A percentile compares a stretch with the other conserved stretches of the same genome.
phyloP scores from a whole-genome alignment of 306 rosid genomes.

The Vigna trinervia region DNA sequence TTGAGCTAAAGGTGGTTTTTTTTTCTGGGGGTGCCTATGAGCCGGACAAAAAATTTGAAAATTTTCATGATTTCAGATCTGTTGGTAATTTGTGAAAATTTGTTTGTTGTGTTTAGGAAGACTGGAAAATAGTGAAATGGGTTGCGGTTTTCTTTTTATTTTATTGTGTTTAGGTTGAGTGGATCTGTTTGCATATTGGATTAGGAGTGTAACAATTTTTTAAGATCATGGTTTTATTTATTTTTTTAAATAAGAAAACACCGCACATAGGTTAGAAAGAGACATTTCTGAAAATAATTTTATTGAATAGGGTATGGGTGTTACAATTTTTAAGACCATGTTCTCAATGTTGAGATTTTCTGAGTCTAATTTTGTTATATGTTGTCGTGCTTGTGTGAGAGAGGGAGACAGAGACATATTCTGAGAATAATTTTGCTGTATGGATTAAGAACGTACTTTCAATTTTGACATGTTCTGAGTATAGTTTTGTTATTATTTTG shows the following conservation, averaged over 20 bases:
- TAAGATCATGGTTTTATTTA: not conserved
- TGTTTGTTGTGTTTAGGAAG: constrained; percentile 8
- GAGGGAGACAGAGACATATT: not conserved
- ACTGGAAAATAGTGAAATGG: constrained; percentile 14
- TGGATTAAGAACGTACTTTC: not conserved
- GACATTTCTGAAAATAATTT: not conserved
- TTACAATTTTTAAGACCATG: not conserved
- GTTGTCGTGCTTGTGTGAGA: too few relatives aligned
- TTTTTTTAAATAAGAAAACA: not conserved
- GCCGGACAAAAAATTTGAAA: not conserved
- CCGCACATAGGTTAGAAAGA: not conserved
- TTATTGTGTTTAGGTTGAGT: not conserved
- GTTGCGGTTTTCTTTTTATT: constrained; percentile 1
- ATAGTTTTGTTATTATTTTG: constrained; percentile 21
- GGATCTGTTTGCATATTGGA: constrained; percentile 29
- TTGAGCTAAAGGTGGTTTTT: not conserved
- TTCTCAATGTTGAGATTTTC: not conserved
- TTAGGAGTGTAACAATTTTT: not conserved
- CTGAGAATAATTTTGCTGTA: not conserved
- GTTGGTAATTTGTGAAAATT: constrained; percentile 33
- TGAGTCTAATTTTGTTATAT: constrained; percentile 1
- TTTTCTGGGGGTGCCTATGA: not conserved
- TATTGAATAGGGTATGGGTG: not conserved
- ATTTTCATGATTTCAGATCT: constrained; percentile 54
- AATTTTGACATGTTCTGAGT: constrained; percentile 4